phyloP scores from a whole-genome alignment of 495 filamentous ascomycete genomes.

The Melanomma pulvis-pyrius region DNA sequence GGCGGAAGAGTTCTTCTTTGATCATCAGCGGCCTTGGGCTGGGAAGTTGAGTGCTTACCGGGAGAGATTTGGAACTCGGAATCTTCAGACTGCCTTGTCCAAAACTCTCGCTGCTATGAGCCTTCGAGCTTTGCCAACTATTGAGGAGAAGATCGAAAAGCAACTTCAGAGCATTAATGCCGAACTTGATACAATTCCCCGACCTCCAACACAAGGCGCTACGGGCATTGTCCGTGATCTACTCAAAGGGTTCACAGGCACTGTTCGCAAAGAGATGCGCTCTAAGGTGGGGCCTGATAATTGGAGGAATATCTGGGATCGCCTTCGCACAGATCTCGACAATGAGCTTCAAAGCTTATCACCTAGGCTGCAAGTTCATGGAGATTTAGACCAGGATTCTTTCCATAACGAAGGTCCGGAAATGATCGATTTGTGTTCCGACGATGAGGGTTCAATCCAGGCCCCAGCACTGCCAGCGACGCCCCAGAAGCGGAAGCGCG shows the following conservation, averaged over 20 bases:
- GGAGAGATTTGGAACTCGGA: constrained; percentile 45
- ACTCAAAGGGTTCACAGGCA: background rate
- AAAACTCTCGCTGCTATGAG: constrained; percentile 45
- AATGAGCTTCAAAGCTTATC: background rate
- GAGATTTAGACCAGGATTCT: background rate
- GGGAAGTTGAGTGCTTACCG: constrained; percentile 38
- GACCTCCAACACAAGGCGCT: constrained; percentile 15
- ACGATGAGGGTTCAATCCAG: background rate
- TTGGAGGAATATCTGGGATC: constrained; percentile 1
- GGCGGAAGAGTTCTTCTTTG: constrained; percentile 49
- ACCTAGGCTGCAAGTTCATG: background rate
- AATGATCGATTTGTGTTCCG: constrained; percentile 1
- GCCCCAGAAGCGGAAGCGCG: constrained; percentile 12
- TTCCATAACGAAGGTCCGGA: background rate
- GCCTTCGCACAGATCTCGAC: background rate
- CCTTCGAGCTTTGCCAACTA: constrained; percentile 42
- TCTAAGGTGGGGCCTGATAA: no score
- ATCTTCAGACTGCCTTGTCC: constrained; percentile 47
- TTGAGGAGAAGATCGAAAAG: constrained; percentile 23
- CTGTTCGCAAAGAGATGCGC: background rate
- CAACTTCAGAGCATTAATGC: constrained; percentile 36
- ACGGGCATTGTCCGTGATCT: background rate
- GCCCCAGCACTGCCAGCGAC: background rate
- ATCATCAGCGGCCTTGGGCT: constrained; percentile 45
- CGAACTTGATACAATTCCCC: constrained; percentile 38